A percentile compares a stretch with the other conserved stretches of the same genome.
Evolutionary conservation across 2,329 filamentous ascomycete genomes (phyloP).

Genomic region (Ceratocystis variospora): DNA sequence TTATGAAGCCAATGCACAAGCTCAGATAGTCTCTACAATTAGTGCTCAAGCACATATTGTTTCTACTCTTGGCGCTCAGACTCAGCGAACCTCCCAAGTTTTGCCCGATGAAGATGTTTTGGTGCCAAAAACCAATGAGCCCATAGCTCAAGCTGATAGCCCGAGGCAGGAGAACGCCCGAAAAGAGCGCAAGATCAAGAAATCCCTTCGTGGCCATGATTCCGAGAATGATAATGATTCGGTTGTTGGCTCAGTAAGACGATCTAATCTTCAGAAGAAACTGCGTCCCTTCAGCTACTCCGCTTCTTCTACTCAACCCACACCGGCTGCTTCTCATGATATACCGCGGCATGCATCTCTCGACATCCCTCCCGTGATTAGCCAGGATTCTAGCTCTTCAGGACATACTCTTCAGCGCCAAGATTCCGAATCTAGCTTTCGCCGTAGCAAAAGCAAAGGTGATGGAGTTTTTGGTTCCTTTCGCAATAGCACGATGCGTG

Average conservation of each 20-base stretch:
- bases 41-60: constrained; percentile 10
- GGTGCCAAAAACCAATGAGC: not conserved
- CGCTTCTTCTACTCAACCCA: not conserved
- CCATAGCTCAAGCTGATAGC: not conserved
- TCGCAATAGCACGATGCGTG: constrained; percentile 19
- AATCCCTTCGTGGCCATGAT: constrained; percentile 4
- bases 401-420: constrained; percentile 13
- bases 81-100: not conserved
- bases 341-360: not conserved
- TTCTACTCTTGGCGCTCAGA: constrained; percentile 4
- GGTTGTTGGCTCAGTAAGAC: not conserved
- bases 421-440: constrained; percentile 19
- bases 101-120: not conserved
- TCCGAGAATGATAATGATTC: not conserved
- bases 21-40: constrained; percentile 9
- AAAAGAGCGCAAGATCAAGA: not conserved
- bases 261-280: constrained; percentile 13
- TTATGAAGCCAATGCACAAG: constrained; percentile 15
- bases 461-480: not conserved
- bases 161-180: not conserved
- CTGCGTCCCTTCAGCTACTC: constrained; percentile 14
- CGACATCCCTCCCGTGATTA: not conserved
- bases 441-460: not conserved
- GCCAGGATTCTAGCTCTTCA: not conserved
- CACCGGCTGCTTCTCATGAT: not conserved